phyloP scores from a whole-genome alignment of 306 rosid species.

The Trifolium dubium region DNA sequence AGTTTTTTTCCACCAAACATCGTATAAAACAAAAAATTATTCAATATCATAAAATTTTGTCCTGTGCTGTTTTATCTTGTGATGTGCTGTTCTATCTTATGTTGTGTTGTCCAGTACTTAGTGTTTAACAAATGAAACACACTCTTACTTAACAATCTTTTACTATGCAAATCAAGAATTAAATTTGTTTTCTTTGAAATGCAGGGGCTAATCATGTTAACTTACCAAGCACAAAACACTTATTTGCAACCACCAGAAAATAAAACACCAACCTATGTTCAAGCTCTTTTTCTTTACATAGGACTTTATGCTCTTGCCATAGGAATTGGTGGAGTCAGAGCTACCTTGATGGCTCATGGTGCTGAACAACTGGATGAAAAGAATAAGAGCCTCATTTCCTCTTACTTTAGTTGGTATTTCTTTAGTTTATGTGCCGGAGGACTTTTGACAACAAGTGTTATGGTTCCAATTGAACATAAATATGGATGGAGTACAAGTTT shows the following conservation, averaged over 20 bases:
- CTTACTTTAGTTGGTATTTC: slow-evolving; percentile 56
- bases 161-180: no score
- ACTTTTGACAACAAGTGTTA: slow-evolving; percentile 40
- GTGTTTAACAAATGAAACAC: no score
- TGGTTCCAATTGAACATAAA: slow-evolving; percentile 53
- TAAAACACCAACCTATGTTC: not conserved
- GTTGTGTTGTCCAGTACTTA: no score
- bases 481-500: slow-evolving; percentile 48
- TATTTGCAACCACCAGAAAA: slow-evolving; percentile 26
- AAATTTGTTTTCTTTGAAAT: not conserved
- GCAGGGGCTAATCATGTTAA: slow-evolving; percentile 44
- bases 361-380: slow-evolving; percentile 50
- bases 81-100: no score
- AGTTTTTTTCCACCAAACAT: no score
- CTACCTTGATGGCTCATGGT: slow-evolving; percentile 52
- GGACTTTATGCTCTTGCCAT: slow-evolving; percentile 47
- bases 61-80: no score
- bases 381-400: slow-evolving; percentile 43
- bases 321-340: slow-evolving; percentile 47
- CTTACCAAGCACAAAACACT: slow-evolving; percentile 43
- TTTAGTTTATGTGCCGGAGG: slow-evolving; percentile 40
- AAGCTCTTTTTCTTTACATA: slow-evolving; percentile 37
- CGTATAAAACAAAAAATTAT: no score
- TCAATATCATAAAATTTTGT: no score
- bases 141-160: no score